phyloP scores from a whole-genome alignment of 176 grass and related monocot genomes.

The Canna indica region DNA sequence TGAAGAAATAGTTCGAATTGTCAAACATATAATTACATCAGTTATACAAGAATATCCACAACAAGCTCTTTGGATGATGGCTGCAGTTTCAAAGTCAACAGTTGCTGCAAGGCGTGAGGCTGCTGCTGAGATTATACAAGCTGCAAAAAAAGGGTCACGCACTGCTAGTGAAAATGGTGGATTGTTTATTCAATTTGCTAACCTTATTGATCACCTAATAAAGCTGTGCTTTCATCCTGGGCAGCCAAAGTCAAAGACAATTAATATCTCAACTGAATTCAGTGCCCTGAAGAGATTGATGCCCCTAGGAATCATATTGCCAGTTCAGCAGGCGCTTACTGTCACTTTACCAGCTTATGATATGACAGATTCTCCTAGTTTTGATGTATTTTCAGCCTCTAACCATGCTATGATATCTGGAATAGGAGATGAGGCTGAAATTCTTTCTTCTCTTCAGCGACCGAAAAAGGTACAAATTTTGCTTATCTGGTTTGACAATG shows the following conservation, averaged over 20 bases:
- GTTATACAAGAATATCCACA: constrained; percentile 85
- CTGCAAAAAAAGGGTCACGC: constrained; percentile 58
- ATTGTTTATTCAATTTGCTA: constrained; percentile 70
- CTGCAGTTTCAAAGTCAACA: constrained; percentile 86
- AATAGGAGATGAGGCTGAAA: constrained; percentile 88
- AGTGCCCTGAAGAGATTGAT: constrained; percentile 99
- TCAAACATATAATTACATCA: constrained; percentile 59
- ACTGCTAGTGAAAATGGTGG: constrained; percentile 40
- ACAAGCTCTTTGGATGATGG: constrained; percentile 99
- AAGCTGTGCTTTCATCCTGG: constrained; percentile 89
- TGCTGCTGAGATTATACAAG: constrained; percentile 73
- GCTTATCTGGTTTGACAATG: background rate
- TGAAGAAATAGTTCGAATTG: constrained; percentile 49
- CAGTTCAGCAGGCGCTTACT: constrained; percentile 87
- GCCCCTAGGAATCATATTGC: constrained; percentile 93
- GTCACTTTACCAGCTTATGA: constrained; percentile 82
- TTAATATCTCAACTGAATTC: constrained; percentile 91
- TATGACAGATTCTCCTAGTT: constrained; percentile 43
- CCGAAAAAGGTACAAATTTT: constrained; percentile 68
- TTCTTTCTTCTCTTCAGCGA: constrained; percentile 89
- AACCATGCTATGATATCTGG: constrained; percentile 87
- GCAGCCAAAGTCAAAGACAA: constrained; percentile 51
- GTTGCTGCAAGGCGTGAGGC: constrained; percentile 69
- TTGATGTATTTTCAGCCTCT: constrained; percentile 70
- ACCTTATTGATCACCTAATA: constrained; percentile 79